phyloP scores from a whole-genome alignment of 108 stramenopile genomes.

The Pseudonitzschia pungens region DNA sequence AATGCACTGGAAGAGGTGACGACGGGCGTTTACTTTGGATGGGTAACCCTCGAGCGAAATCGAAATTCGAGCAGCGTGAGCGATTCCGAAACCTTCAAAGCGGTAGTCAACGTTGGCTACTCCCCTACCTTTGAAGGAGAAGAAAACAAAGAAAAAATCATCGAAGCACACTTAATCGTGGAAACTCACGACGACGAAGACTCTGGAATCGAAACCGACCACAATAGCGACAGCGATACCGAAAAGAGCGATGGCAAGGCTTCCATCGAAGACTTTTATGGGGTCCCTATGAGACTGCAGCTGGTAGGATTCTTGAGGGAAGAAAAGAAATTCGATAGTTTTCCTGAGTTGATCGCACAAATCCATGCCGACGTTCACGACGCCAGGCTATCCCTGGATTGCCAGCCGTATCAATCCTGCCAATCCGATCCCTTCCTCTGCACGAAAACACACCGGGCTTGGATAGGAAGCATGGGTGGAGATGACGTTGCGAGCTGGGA shows the following conservation, averaged over 20 bases:
- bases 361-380: constrained; percentile 74
- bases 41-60: constrained; percentile 62
- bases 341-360: constrained; percentile 70
- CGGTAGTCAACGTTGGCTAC: constrained; percentile 89
- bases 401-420: constrained; percentile 38
- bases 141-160: constrained; percentile 87
- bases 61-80: not conserved
- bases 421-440: constrained; percentile 35
- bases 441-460: constrained; percentile 15
- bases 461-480: constrained; percentile 77
- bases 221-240: constrained; percentile 17
- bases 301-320: constrained; percentile 72
- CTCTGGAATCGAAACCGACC: not conserved
- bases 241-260: constrained; percentile 21
- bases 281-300: constrained; percentile 71
- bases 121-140: constrained; percentile 89
- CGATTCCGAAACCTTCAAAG: constrained; percentile 44
- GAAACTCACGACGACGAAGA: constrained; percentile 23
- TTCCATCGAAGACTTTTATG: constrained; percentile 71
- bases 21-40: constrained; percentile 87
- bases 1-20: constrained; percentile 59
- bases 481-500: constrained; percentile 79
- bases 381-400: constrained; percentile 55
- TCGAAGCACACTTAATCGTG: constrained; percentile 84
- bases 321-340: constrained; percentile 80